Percentiles rank a stretch among this genome's conserved stretches.
Conservation (phyloP, 2,329 filamentous ascomycete species). For the Coniochaeta ligniaria region DNA sequence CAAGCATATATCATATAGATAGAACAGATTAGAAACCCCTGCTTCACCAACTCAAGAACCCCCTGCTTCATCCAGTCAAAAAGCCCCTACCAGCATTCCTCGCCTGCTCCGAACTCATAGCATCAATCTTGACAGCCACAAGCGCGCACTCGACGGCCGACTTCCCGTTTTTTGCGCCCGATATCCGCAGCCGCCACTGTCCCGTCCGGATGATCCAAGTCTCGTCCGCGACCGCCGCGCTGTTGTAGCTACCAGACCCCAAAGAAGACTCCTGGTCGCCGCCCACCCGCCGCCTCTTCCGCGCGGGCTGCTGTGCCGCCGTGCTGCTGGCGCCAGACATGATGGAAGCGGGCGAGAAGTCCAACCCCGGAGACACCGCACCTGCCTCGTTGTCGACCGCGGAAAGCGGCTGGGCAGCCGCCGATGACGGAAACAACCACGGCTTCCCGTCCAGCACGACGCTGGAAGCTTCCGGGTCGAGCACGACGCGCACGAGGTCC, state of each 20-base stretch:
- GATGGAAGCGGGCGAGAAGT: neutral
- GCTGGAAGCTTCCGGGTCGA: slow-evolving; percentile 54
- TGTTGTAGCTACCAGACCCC: too few species aligned
- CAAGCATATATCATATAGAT: too few species aligned
- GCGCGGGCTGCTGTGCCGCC: slow-evolving; percentile 22
- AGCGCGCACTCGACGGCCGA: slow-evolving; percentile 62
- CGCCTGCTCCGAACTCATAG: slow-evolving; percentile 55
- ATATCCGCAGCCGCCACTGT: slow-evolving; percentile 66
- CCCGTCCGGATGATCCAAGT: slow-evolving; percentile 64
- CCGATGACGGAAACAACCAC: slow-evolving; percentile 21
- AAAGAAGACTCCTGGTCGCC: slow-evolving; percentile 19
- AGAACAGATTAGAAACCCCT: neutral
- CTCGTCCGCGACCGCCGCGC: slow-evolving; percentile 23
- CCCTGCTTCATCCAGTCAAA: slow-evolving; percentile 31
- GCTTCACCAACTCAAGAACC: neutral
- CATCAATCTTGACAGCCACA: slow-evolving; percentile 70
- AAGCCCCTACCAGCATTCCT: slow-evolving; percentile 63
- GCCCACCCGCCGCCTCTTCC: slow-evolving; percentile 40
- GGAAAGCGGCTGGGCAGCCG: neutral
- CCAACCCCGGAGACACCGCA: slow-evolving; percentile 7
- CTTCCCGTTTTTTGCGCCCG: slow-evolving; percentile 40
- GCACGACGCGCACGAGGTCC: slow-evolving; percentile 57
- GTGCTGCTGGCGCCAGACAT: neutral
- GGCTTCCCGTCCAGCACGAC: slow-evolving; percentile 52
- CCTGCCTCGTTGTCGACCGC: slow-evolving; percentile 10